Conservation (phyloP, 2,329 filamentous ascomycete species). For the Aspergillus cejpii region DNA sequence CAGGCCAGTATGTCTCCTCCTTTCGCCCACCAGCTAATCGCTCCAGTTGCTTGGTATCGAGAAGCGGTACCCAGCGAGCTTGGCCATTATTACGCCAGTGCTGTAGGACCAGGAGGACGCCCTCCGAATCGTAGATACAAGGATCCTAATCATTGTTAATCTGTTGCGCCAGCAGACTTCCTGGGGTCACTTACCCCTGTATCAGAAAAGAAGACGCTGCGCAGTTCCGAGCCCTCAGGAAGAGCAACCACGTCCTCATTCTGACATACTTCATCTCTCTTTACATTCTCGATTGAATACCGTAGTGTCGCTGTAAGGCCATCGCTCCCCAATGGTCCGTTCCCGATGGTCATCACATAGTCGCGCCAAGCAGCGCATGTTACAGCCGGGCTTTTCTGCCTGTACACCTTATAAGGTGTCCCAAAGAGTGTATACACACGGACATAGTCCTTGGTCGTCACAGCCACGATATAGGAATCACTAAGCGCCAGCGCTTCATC, state of each 20-base stretch:
- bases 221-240: constrained; percentile 63
- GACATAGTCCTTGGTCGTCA: constrained; percentile 80
- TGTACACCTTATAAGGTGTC: constrained; percentile 78
- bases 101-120: constrained; percentile 76
- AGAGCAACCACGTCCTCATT: constrained; percentile 88
- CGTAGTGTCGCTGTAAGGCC: constrained; percentile 65
- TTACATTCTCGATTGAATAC: constrained; percentile 93
- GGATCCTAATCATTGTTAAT: constrained; percentile 58
- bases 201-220: constrained; percentile 86
- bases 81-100: constrained; percentile 85
- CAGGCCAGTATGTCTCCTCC: constrained; percentile 86
- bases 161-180: constrained; percentile 1
- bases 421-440: constrained; percentile 91
- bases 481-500: constrained; percentile 71
- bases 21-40: constrained; percentile 80
- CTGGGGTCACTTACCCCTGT: constrained; percentile 57
- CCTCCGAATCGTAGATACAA: constrained; percentile 90
- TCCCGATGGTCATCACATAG: constrained; percentile 93
- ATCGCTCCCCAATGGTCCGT: constrained; percentile 74
- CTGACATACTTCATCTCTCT: constrained; percentile 87
- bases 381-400: constrained; percentile 88
- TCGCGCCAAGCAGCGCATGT: constrained; percentile 92
- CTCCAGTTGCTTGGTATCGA: constrained; percentile 78
- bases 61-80: constrained; percentile 82
- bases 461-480: constrained; percentile 83